Conservation (phyloP, 495 filamentous ascomycete genomes). For the Tuber umbilicatum region DNA sequence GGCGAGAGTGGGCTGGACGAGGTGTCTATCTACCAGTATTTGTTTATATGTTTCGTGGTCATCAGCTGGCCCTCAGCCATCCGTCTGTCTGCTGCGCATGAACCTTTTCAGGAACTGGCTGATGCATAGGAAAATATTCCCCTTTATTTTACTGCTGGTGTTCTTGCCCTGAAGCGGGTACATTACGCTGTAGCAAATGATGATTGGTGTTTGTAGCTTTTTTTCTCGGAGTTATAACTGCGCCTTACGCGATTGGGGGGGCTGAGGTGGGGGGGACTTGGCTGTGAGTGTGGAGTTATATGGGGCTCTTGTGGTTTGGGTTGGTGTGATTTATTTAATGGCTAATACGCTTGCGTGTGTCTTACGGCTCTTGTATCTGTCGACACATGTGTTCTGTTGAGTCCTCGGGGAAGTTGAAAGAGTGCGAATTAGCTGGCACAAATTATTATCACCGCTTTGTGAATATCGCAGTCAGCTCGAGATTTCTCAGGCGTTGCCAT, state of each 20-base stretch:
- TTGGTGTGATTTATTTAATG: neutral
- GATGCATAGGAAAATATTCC: neutral
- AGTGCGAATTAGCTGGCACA: neutral
- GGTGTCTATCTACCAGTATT: neutral
- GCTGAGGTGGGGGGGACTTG: neutral
- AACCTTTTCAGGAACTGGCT: neutral
- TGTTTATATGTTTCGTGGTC: neutral
- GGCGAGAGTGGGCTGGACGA: neutral
- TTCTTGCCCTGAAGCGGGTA: neutral
- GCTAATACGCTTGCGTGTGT: neutral
- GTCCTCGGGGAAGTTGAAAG: neutral
- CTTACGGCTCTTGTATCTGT: neutral
- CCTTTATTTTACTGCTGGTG: neutral
- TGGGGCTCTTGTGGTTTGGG: neutral
- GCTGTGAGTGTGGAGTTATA: neutral
- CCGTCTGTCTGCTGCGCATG: neutral
- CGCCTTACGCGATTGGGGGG: neutral
- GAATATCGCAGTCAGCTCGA: neutral
- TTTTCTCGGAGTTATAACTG: neutral
- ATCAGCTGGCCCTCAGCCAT: neutral
- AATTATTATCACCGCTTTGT: neutral
- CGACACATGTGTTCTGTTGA: neutral
- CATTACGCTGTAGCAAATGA: neutral
- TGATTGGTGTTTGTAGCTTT: neutral
- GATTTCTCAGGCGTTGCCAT: neutral